These are phyloP conservation scores for Salix udensis DNA, from an alignment of 345 rosid genomes.

Conservation along the genomic window DNA sequence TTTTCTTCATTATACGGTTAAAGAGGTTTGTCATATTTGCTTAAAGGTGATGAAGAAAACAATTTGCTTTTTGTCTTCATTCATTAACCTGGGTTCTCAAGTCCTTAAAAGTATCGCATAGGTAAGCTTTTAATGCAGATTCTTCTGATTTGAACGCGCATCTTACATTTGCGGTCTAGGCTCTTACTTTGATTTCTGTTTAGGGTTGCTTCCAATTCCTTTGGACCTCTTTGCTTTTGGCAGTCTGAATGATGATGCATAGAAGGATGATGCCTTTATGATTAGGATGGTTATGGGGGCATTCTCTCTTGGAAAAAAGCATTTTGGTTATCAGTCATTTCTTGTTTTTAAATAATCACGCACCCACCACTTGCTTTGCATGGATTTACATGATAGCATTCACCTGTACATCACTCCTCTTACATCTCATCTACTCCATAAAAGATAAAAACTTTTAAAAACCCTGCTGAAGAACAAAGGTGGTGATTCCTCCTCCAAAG, in stretches of 20 bases:
- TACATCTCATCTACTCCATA: too few relatives aligned
- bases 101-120: neutral
- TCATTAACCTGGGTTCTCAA: neutral
- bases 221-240: neutral
- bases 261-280: neutral
- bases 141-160: neutral
- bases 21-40: constrained; percentile 7
- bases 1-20: neutral
- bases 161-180: neutral
- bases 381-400: too few relatives aligned
- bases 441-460: too few relatives aligned
- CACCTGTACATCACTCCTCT: too few relatives aligned
- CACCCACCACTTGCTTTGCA: too few relatives aligned
- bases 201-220: neutral
- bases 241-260: neutral
- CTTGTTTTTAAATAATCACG: too few relatives aligned
- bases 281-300: neutral
- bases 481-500: too few relatives aligned
- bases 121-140: neutral
- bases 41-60: neutral
- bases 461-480: neutral
- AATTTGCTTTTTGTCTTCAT: neutral
- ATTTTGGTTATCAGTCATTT: too few relatives aligned
- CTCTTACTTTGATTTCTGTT: neutral
- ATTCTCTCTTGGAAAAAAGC: too few relatives aligned